Percentiles rank a stretch among this genome's conserved stretches.
phyloP scores from a whole-genome alignment of 1,139 yeast genomes.

The Tardiomyces blankii region DNA sequence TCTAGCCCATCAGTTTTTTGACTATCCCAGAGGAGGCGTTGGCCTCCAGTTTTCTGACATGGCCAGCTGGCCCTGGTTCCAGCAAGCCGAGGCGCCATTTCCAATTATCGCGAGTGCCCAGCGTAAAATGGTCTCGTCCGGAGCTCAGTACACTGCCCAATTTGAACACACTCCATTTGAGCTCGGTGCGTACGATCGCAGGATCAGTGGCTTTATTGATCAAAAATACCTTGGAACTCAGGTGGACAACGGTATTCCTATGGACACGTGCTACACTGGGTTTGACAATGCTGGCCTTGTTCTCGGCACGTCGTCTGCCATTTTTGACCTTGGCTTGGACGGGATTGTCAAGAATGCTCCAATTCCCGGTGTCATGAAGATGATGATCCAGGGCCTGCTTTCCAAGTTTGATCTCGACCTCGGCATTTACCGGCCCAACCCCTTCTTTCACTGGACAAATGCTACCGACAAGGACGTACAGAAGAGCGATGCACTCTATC shows the following conservation, averaged over 20 bases:
- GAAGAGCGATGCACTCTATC: slow-evolving; percentile 35
- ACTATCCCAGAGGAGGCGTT: slow-evolving; percentile 47
- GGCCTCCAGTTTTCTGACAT: slow-evolving; percentile 33
- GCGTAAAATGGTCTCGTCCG: slow-evolving; percentile 52
- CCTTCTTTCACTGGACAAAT: slow-evolving; percentile 34
- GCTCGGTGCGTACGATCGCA: slow-evolving; percentile 76
- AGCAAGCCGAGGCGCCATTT: slow-evolving; percentile 68
- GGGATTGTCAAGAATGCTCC: slow-evolving; percentile 12
- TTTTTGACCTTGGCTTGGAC: slow-evolving; percentile 44
- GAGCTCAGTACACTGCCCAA: slow-evolving; percentile 59
- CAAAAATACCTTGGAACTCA: slow-evolving; percentile 60
- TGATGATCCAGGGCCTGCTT: slow-evolving; percentile 4
- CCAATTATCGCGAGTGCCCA: slow-evolving; percentile 83
- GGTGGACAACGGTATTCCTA: slow-evolving; percentile 38
- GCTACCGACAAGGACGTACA: slow-evolving; percentile 18
- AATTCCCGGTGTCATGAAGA: slow-evolving; percentile 4
- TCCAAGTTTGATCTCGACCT: slow-evolving; percentile 29
- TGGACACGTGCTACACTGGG: slow-evolving; percentile 38
- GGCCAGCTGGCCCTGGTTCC: slow-evolving; percentile 35
- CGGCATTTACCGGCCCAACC: slow-evolving; percentile 61
- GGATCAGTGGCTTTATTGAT: slow-evolving; percentile 54
- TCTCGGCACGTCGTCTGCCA: slow-evolving; percentile 63
- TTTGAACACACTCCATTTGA: slow-evolving; percentile 81
- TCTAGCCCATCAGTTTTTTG: slow-evolving; percentile 64
- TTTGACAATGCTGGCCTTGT: slow-evolving; percentile 67